A percentile compares a stretch with the other conserved stretches of the same genome.
Evolutionary conservation across 306 rosid species (phyloP).

Genomic region (Macrotyloma uniflorum): DNA sequence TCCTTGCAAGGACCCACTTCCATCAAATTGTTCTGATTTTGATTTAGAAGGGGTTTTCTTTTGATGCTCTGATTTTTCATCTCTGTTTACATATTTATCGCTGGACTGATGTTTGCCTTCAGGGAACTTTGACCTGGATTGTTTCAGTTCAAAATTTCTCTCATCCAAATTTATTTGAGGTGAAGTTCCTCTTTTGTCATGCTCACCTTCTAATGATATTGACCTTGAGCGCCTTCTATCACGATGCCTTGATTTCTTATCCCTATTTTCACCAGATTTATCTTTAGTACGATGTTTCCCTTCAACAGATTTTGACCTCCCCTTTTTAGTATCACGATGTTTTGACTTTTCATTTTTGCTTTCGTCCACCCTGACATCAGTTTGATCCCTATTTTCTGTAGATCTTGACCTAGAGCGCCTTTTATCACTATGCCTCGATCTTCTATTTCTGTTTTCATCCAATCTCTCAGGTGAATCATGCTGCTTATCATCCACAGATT

Average conservation of each 20-base stretch:
- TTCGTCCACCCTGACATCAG: conserved; percentile 50
- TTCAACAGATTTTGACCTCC: conserved; percentile 68
- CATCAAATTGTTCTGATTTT: conserved; percentile 47
- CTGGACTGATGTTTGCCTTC: conserved; percentile 48
- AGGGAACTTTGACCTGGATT: conserved; percentile 61
- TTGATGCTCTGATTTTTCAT: conserved; percentile 53
- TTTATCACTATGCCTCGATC: conserved; percentile 57
- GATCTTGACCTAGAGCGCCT: conserved; percentile 87
- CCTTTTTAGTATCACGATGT: conserved; percentile 55
- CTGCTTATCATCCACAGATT: conserved; percentile 69
- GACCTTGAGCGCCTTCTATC: conserved; percentile 84
- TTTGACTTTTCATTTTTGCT: conserved; percentile 56
- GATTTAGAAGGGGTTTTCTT: conserved; percentile 58
- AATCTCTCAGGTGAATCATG: conserved; percentile 48
- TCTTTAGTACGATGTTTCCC: conserved; percentile 57
- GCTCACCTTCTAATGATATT: conserved; percentile 60
- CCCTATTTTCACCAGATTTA: conserved; percentile 53
- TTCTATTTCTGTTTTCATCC: conserved; percentile 53
- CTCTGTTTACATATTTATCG: conserved; percentile 56
- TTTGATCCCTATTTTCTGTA: conserved; percentile 54
- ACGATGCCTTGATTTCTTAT: conserved; percentile 70
- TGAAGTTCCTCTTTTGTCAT: conserved; percentile 46
- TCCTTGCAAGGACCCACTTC: conserved; percentile 53
- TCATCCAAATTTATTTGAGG: conserved; percentile 51
- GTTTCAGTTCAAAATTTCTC: conserved; percentile 46